Percentiles rank a stretch among this genome's conserved stretches.
Conservation (phyloP, 2,329 filamentous ascomycete genomes). For the Akanthomyces muscarius region DNA sequence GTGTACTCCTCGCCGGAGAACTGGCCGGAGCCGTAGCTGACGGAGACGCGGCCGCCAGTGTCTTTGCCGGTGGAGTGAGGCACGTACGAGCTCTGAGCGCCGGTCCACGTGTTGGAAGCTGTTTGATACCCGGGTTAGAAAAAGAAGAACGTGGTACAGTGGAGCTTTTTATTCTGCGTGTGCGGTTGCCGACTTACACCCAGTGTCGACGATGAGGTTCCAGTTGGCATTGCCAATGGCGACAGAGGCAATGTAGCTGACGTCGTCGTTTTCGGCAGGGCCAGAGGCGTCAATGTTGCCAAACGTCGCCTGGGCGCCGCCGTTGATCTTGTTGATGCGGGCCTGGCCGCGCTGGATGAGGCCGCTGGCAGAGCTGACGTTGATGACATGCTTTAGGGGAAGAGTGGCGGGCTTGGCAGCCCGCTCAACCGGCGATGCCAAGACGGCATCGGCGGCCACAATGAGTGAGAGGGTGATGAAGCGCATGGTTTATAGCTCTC, state of each 20-base stretch:
- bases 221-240: slow-evolving; percentile 25
- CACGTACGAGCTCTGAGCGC: slow-evolving; percentile 10
- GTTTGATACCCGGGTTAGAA: background rate
- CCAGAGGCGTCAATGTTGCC: slow-evolving; percentile 20
- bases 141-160: background rate
- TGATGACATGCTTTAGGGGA: slow-evolving; percentile 24
- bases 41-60: slow-evolving; percentile 23
- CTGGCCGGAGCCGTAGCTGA: slow-evolving; percentile 26
- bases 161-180: no score
- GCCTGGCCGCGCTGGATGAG: slow-evolving; percentile 24
- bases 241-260: slow-evolving; percentile 26
- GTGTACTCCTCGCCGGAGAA: slow-evolving; percentile 27
- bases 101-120: slow-evolving; percentile 25
- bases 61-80: slow-evolving; percentile 14
- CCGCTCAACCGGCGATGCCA: slow-evolving; percentile 25
- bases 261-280: slow-evolving; percentile 26
- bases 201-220: slow-evolving; percentile 29
- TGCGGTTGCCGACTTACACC: slow-evolving; percentile 21
- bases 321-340: slow-evolving; percentile 25
- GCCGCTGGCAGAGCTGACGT: slow-evolving; percentile 24
- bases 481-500: slow-evolving; percentile 5
- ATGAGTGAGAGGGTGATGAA: slow-evolving; percentile 5
- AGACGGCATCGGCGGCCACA: slow-evolving; percentile 22
- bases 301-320: slow-evolving; percentile 8
- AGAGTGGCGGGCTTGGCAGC: slow-evolving; percentile 21